Base-by-base conservation (phyloP, 306 rosid species). In the Macrotyloma uniflorum region DNA sequence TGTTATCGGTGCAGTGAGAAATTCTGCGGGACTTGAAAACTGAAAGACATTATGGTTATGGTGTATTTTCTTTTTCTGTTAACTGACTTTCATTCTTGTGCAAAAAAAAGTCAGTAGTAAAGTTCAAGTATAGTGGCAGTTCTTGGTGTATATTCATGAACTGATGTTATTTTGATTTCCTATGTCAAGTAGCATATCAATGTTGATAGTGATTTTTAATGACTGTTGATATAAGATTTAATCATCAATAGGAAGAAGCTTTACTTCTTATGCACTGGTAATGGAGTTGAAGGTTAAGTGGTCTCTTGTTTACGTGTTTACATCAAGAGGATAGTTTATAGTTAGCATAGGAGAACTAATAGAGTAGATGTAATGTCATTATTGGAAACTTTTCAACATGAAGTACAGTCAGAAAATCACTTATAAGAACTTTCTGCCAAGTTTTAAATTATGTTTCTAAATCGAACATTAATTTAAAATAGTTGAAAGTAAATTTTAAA, bases 51-150 rank as follows among this genome's bases (percentile, higher is more conserved):
- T n/a, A n/a, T n/a, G 88, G 90, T 82, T 88, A 90, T 74, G 97
- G 97, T 92, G 87, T n/a, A n/a, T 65, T 47, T 50, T 57, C 65
- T 66, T 53, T 58, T 32, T 5, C 7, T 64, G 12, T 26, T 36
- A 47, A 5, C 40, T 42, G 54, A 15, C 20, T 51, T 18, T 35
- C 63, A 28, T 70, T 19, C 24, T 24, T 43, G 57, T 6, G 43
- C 14, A n/a, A 4, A 20, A 51, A 47, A 26, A 36, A 50, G 5
- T 38, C 46, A n/a, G 64, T 12, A 32, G 28, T 40, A 33, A 28
- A 46, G 8, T 46, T 67, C 62, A 51, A n/a, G 13, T 18, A 16
- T 55, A 16, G 24, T 64, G 10, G 11, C 15, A n/a, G 15, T 57
- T 53, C 45, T 63, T 7, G 67, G 67, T 14, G 6, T 51, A 51